Evolutionary conservation across 1,139 yeast species (phyloP), one percentile per base, ranked within the genome.

Genomic region (Yamadazyma songkhlaensis): DNA sequence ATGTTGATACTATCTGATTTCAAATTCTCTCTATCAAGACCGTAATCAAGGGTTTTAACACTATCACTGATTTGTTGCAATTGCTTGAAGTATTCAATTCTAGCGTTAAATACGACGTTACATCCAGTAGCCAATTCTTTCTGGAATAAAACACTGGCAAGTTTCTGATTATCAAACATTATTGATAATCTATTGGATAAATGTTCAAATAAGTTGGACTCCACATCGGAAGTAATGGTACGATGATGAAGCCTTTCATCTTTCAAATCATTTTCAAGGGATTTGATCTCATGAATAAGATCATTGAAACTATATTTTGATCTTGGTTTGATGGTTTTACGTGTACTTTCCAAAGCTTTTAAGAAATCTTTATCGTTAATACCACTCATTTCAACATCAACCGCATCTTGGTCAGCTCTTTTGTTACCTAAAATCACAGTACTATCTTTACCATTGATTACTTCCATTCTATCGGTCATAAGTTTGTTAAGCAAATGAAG

Each of bases 31-130:
- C 60, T 50, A 11, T 47, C 39, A 36, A 58, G 45, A 6, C 42
- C 40, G 39, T 51, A 62, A 1, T 48, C 50, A 9, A 59, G 54
- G 14, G 64, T 52, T 42, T 60, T 67, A 12, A 88, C 89, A 35
- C 81, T 81, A 57, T 92, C 97, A 0, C 96, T 88, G 25, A 90
- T 74, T 38, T 74, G 83, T 57, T 92, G 98, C 32, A 92, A 70
- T 46, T 87, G 92, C 48, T 81, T 80, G 61, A 81, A 92, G 56
- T 89, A 92, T 32, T 77, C 87, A 33, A 90, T 74, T 42, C 94
- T 78, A 6, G 82, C 67, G 57, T 92, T 92, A 59, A 82, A 90
- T 1, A 85, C 73, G 22, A 74, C 73, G 46, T 87, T 81, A 43
- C 86, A 70, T 30, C 62, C 63, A 22, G 73, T 68, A 35, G 78